Evolutionary conservation across 805 yeast genomes (phyloP).

Genomic region (Pichia deserticola): DNA sequence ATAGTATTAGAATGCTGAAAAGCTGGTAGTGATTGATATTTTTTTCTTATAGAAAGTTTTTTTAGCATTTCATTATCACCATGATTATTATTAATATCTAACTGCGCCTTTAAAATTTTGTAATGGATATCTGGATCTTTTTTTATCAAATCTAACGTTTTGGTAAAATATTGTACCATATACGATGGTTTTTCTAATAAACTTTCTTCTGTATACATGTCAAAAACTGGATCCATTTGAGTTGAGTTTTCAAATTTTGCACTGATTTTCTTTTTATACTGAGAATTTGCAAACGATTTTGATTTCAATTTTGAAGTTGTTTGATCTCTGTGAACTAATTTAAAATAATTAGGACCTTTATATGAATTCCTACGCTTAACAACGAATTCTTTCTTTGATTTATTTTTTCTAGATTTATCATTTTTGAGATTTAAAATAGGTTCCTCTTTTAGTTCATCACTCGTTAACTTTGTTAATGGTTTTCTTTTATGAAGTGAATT

Average conservation of each 20-base stretch:
- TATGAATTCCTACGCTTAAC: constrained; percentile 9
- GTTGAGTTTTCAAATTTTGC: constrained; percentile 1
- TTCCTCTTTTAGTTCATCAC: neutral
- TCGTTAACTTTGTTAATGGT: neutral
- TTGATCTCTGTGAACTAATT: neutral
- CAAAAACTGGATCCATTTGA: constrained; percentile 9
- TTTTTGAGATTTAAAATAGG: neutral
- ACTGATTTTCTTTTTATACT: neutral
- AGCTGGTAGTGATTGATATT: constrained; percentile 9
- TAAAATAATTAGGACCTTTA: constrained; percentile 4
- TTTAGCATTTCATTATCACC: neutral
- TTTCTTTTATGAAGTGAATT: neutral
- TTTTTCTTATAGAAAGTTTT: neutral
- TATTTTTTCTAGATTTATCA: neutral
- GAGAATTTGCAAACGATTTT: neutral
- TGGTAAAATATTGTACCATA: constrained; percentile 13
- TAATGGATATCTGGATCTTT: constrained; percentile 9
- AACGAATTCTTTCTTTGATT: constrained; percentile 4
- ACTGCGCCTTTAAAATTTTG: constrained; percentile 10
- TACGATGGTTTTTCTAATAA: constrained; percentile 9
- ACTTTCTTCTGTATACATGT: constrained; percentile 3
- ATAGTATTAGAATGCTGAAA: neutral
- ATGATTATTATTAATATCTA: neutral
- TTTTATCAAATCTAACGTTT: constrained; percentile 8
- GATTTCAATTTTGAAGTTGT: neutral